Conservation (phyloP, 768 basidiomycete genomes). For the Stropharia rugosoannulata region DNA sequence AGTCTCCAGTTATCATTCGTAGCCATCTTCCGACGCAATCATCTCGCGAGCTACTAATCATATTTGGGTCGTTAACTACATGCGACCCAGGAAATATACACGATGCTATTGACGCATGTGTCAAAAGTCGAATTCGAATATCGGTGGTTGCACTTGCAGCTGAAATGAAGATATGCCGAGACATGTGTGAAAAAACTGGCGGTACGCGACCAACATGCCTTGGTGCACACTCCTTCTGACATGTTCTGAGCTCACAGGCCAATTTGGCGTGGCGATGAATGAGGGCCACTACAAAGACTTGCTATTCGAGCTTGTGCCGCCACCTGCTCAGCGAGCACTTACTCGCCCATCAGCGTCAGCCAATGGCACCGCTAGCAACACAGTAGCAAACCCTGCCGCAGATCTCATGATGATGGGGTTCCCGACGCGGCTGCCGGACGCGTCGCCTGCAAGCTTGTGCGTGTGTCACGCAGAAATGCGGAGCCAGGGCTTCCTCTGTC, state of each 20-base stretch:
- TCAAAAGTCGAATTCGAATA: constrained; percentile 83
- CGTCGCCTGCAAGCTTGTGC: constrained; percentile 81
- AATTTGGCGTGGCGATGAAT: constrained; percentile 97
- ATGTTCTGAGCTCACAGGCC: constrained; percentile 40
- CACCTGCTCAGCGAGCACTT: constrained; percentile 76
- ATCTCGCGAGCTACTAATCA: constrained; percentile 90
- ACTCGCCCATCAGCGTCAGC: constrained; percentile 20
- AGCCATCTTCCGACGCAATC: constrained; percentile 98
- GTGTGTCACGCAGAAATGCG: constrained; percentile 93
- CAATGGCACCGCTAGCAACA: constrained; percentile 32
- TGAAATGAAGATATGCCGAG: constrained; percentile 97
- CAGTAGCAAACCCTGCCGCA: constrained; percentile 57
- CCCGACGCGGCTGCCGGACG: constrained; percentile 86
- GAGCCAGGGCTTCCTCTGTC: constrained; percentile 93
- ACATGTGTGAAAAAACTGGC: constrained; percentile 88
- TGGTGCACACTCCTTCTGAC: background rate
- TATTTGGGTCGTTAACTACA: constrained; percentile 95
- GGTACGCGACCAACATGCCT: constrained; percentile 47
- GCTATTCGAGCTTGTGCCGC: constrained; percentile 92
- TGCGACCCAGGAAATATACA: constrained; percentile 98
- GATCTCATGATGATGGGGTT: constrained; percentile 99
- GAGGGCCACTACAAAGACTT: constrained; percentile 97
- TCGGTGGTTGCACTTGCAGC: constrained; percentile 94
- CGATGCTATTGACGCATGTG: constrained; percentile 84
- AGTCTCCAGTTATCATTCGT: constrained; percentile 4